phyloP scores from a whole-genome alignment of 192 early-diverging fungal species.

The Linnemannia exigua region DNA sequence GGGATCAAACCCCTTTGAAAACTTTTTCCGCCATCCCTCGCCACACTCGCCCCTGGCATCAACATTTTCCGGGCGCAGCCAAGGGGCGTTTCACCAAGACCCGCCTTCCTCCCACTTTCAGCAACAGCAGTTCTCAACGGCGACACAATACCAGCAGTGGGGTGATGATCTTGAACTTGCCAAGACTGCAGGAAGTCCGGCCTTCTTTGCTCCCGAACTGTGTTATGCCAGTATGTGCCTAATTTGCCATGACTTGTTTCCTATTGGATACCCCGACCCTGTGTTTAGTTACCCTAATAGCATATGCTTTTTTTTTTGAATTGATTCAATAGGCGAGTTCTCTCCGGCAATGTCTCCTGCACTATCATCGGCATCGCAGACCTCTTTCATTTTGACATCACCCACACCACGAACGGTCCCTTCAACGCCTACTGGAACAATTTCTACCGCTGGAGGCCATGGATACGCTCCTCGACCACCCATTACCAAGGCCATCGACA shows the following conservation, averaged over 20 bases:
- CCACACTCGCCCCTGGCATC: constrained; percentile 52
- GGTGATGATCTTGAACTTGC: constrained; percentile 87
- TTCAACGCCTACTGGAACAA: constrained; percentile 29
- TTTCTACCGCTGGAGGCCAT: constrained; percentile 22
- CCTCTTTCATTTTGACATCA: constrained; percentile 45
- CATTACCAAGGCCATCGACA: constrained; percentile 92
- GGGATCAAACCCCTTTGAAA: constrained; percentile 47
- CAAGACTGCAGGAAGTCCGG: constrained; percentile 96
- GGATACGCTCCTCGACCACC: constrained; percentile 56
- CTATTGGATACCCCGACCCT: neutral
- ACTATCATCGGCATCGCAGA: constrained; percentile 37
- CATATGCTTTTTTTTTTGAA: neutral
- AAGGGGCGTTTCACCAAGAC: constrained; percentile 13
- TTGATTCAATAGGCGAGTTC: constrained; percentile 40
- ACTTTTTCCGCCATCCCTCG: constrained; percentile 27
- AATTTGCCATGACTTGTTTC: neutral
- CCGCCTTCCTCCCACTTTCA: neutral
- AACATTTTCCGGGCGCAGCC: constrained; percentile 11
- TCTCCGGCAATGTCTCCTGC: constrained; percentile 39
- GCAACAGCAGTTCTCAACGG: constrained; percentile 55
- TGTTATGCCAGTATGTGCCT: constrained; percentile 76
- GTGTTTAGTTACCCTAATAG: neutral
- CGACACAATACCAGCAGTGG: constrained; percentile 58
- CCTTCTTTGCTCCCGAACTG: constrained; percentile 98
- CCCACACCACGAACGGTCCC: constrained; percentile 37